phyloP scores from a whole-genome alignment of 2,329 filamentous ascomycete genomes.

The Epichloe uncinata region DNA sequence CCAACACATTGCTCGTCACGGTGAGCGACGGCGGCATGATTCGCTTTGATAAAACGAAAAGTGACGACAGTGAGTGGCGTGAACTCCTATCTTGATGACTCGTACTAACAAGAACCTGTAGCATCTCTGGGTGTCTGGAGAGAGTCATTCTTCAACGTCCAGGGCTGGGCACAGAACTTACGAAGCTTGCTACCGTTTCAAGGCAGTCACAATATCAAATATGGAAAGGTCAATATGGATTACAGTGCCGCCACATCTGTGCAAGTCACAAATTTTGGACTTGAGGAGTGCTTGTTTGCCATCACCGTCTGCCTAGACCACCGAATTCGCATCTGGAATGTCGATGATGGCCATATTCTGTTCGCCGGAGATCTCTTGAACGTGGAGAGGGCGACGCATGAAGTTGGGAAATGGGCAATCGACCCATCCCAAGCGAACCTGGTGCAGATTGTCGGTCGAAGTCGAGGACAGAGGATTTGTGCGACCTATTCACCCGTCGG shows the following conservation, averaged over 20 bases:
- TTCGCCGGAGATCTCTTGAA: constrained; percentile 67
- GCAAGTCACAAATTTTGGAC: constrained; percentile 37
- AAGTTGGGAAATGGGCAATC: constrained; percentile 60
- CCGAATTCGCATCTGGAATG: constrained; percentile 78
- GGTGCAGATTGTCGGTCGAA: constrained; percentile 54
- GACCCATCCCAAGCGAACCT: constrained; percentile 68
- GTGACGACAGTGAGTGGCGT: constrained; percentile 29
- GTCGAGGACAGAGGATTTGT: constrained; percentile 41
- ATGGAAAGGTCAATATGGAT: constrained; percentile 53
- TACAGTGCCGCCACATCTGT: constrained; percentile 53
- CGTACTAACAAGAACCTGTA: constrained; percentile 5
- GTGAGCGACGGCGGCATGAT: constrained; percentile 69
- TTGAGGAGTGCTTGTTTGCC: constrained; percentile 37
- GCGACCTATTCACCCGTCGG: constrained; percentile 83
- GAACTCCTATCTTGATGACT: neutral
- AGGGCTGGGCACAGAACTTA: constrained; percentile 56
- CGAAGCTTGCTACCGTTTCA: constrained; percentile 55
- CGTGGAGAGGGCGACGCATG: constrained; percentile 50
- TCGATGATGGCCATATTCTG: constrained; percentile 65
- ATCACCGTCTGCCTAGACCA: constrained; percentile 87
- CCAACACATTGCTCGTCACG: constrained; percentile 64
- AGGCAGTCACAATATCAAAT: constrained; percentile 47
- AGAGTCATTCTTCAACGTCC: constrained; percentile 60
- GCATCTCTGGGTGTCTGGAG: constrained; percentile 38
- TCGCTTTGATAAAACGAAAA: constrained; percentile 48